These are phyloP conservation scores for Naganishia cerealis DNA, from an alignment of 1,284 basidiomycete species.

Conservation along the genomic window DNA sequence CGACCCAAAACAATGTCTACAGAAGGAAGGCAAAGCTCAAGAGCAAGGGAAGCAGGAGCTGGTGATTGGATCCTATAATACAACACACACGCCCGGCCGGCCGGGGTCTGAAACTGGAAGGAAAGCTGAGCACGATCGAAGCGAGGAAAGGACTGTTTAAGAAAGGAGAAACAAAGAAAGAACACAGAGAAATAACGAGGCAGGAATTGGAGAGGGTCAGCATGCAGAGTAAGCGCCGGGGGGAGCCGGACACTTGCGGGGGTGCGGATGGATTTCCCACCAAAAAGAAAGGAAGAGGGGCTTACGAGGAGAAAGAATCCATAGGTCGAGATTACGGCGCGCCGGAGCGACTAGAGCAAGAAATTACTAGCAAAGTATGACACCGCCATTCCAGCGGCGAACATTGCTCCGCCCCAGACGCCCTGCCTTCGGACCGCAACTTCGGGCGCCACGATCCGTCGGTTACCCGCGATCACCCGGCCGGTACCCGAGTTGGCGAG, in stretches of 20 bases:
- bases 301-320: not conserved
- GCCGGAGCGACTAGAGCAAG: conserved; percentile 12
- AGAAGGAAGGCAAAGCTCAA: not conserved
- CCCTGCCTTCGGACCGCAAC: conserved; percentile 41
- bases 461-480: conserved; percentile 47
- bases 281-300: not conserved
- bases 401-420: conserved; percentile 50
- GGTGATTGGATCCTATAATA: conserved; percentile 1
- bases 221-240: not conserved
- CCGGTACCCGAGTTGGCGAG: conserved; percentile 35
- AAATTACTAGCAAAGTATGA: conserved; percentile 20
- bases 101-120: too few species aligned
- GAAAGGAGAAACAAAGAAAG: not conserved
- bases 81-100: not conserved
- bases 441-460: conserved; percentile 40
- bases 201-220: not conserved
- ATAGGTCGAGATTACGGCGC: too few species aligned
- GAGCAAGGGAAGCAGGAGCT: not conserved
- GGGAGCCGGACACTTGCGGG: conserved; percentile 3
- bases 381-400: conserved; percentile 47
- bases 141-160: not conserved
- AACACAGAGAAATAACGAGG: not conserved
- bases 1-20: not conserved
- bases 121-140: too few species aligned
- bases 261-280: not conserved